phyloP scores from a whole-genome alignment of 108 stramenopile species.

The Conticribra guillardii region DNA sequence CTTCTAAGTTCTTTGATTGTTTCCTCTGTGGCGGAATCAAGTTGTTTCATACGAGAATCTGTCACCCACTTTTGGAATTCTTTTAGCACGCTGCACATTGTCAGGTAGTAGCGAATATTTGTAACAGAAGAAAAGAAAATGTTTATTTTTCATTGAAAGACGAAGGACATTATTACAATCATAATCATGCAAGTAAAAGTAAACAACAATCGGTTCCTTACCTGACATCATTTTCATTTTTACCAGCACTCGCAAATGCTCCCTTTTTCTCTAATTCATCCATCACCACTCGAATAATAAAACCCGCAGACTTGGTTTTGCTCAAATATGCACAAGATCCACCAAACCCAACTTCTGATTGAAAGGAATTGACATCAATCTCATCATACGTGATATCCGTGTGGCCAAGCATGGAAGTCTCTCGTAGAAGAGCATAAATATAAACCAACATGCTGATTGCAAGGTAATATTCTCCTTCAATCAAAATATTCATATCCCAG shows the following conservation, averaged over 20 bases:
- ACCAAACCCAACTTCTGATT: no score
- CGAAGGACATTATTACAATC: no score
- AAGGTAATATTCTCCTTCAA: slow-evolving; percentile 1
- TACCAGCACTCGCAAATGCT: no score
- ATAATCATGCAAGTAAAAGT: no score
- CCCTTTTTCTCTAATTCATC: neutral
- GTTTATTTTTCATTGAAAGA: no score
- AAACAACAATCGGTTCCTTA: no score
- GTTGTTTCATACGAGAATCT: neutral
- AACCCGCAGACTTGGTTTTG: neutral
- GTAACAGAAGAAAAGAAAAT: no score
- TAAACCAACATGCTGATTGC: neutral
- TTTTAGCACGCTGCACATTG: neutral
- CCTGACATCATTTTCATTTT: neutral
- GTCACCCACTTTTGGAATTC: neutral
- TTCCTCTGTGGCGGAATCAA: no score
- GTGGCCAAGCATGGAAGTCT: neutral
- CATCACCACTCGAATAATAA: neutral
- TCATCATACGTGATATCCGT: neutral
- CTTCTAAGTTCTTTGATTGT: no score
- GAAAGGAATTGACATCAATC: neutral
- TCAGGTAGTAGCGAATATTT: no score
- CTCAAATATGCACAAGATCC: neutral
- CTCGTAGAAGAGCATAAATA: neutral
- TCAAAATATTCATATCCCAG: no score